Evolutionary conservation across 768 basidiomycete genomes (phyloP), one percentile per base, ranked within the genome.

Genomic region (Infundibulicybe gibba): DNA sequence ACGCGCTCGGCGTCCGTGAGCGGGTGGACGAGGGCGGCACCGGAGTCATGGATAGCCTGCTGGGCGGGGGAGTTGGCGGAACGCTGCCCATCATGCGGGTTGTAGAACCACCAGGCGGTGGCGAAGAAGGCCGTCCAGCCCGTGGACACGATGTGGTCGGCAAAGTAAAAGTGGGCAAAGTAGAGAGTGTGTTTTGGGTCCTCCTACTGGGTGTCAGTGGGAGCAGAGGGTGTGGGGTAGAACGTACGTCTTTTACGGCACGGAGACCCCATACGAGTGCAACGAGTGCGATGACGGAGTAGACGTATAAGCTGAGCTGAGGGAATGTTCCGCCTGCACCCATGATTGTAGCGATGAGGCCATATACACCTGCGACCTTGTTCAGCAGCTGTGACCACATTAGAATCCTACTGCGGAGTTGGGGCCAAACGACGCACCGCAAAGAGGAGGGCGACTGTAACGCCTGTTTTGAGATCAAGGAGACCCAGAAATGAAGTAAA

Each of bases 351-450:
- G 94, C 94, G 49, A 99, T 85, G 48, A 99, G 79, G 46, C 97
- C 97, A 62, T 98, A 99, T 8, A 97, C 81, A 43, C 97, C 95
- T 15, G 97, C 94, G 42, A 94, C 95, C 70, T 99, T 99, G 79
- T 99, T 99, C 54, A 99, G 73, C 44, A 93, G 69, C 89, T 90
- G 58, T 19, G 41, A 17, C 32, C 40, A 21, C 13, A 16, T 54
- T 33, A 54, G 51, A 40, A 40, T 34, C 16, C 32, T 21, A 48
- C 30, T 48, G 34, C 40, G 37, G 19, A 20, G 21, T 15, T 25
- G 17, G 49, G 37, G 31, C 32, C 38, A 40, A 42, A 37, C 32
- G 21, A 76, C 89, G 53, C 53, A 97, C 90, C 11, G 89, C 90
- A 57, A 99, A 97, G 41, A 95, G 77, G 17, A 97, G 75, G 49